These are phyloP conservation scores for Conringia planisiliqua DNA, from an alignment of 345 rosid genomes.

Conservation along the genomic window DNA sequence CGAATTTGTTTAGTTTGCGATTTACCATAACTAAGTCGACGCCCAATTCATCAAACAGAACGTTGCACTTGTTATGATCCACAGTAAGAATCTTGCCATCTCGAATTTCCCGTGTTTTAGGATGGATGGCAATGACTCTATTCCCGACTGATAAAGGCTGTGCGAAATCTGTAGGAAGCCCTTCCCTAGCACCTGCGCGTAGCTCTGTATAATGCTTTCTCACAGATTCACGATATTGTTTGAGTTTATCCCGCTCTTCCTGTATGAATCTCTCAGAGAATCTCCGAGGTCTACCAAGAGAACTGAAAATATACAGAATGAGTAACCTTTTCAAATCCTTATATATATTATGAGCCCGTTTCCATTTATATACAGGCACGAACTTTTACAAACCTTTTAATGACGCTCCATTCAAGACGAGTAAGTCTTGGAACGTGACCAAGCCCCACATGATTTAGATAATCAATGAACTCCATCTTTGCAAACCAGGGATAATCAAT, in stretches of 20 bases:
- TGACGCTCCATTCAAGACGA: slow-evolving; percentile 97
- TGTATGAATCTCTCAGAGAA: slow-evolving; percentile 72
- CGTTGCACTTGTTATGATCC: slow-evolving; percentile 68
- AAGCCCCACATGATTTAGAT: slow-evolving; percentile 86
- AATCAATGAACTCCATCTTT: slow-evolving; percentile 86
- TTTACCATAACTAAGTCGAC: slow-evolving; percentile 84
- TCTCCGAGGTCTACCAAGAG: slow-evolving; percentile 95
- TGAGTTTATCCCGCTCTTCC: slow-evolving; percentile 85
- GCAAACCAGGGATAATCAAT: slow-evolving; percentile 99
- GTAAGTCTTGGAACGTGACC: slow-evolving; percentile 87
- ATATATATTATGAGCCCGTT: background rate
- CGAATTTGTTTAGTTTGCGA: background rate
- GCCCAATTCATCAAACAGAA: slow-evolving; percentile 83
- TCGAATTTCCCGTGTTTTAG: slow-evolving; percentile 73
- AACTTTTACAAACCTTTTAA: slow-evolving; percentile 59
- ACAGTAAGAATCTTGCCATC: slow-evolving; percentile 86
- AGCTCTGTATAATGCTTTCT: slow-evolving; percentile 76
- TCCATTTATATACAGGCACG: slow-evolving; percentile 2
- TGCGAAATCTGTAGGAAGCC: slow-evolving; percentile 80
- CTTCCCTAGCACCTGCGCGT: slow-evolving; percentile 63
- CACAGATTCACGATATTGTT: slow-evolving; percentile 80
- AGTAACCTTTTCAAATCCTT: slow-evolving; percentile 5
- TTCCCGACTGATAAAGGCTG: slow-evolving; percentile 89
- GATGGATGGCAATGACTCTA: slow-evolving; percentile 77
- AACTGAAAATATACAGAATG: slow-evolving; percentile 49